Conservation (phyloP, 306 rosid genomes). For the Arachis stenosperma region DNA sequence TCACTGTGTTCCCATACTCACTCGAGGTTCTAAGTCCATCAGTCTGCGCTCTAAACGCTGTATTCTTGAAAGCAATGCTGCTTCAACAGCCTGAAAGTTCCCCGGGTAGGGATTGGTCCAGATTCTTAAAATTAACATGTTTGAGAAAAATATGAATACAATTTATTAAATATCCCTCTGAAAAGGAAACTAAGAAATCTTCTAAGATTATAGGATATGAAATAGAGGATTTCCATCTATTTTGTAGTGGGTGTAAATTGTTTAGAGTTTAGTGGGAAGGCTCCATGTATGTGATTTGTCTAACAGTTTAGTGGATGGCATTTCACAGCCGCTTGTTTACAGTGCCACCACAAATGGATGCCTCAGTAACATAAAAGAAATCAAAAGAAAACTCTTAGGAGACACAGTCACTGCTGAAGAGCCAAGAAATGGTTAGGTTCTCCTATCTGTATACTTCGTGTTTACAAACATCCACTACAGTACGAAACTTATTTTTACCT, state of each 20-base stretch:
- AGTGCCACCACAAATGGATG: slow-evolving; percentile 19
- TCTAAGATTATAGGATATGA: background rate
- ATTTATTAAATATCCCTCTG: background rate
- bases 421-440: slow-evolving; percentile 20
- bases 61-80: slow-evolving; percentile 90
- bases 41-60: slow-evolving; percentile 79
- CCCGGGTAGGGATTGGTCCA: background rate
- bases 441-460: slow-evolving; percentile 9
- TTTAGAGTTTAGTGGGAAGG: background rate
- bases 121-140: background rate
- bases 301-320: slow-evolving; percentile 1
- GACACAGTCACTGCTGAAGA: slow-evolving; percentile 2
- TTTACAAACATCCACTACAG: slow-evolving; percentile 4
- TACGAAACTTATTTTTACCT: slow-evolving; percentile 1
- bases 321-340: slow-evolving; percentile 11
- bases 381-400: slow-evolving; percentile 19
- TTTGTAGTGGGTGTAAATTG: background rate
- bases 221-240: background rate
- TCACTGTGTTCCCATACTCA: slow-evolving; percentile 89
- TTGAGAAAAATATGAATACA: background rate
- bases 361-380: slow-evolving; percentile 18
- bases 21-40: slow-evolving; percentile 93
- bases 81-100: slow-evolving; percentile 87
- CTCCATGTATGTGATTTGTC: no score
- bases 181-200: background rate